Conservation (phyloP, 2,329 filamentous ascomycete genomes). For the Hypoxylon sp. region DNA sequence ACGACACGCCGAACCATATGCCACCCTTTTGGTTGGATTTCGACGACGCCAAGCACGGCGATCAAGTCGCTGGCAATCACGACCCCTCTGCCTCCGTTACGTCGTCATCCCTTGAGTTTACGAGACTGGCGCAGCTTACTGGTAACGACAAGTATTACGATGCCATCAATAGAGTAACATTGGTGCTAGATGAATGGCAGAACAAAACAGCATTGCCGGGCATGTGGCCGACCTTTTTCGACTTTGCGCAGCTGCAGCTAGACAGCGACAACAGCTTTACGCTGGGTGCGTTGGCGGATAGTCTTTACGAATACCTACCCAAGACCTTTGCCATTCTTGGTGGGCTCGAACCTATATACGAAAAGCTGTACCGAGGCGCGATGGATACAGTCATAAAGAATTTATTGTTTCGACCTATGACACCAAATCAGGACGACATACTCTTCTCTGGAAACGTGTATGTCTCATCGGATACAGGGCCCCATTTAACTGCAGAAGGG, state of each 20-base stretch:
- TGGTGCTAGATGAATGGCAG: slow-evolving; percentile 78
- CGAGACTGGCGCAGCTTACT: slow-evolving; percentile 77
- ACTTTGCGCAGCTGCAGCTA: slow-evolving; percentile 68
- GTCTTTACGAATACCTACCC: slow-evolving; percentile 72
- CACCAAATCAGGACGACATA: slow-evolving; percentile 72
- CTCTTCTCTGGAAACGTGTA: slow-evolving; percentile 68
- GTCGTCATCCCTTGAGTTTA: slow-evolving; percentile 79
- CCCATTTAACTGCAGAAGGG: slow-evolving; percentile 54
- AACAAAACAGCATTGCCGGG: slow-evolving; percentile 79
- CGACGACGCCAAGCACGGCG: slow-evolving; percentile 55
- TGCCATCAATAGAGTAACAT: slow-evolving; percentile 80
- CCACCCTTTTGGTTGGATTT: slow-evolving; percentile 72
- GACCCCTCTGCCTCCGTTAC: slow-evolving; percentile 63
- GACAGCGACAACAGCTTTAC: slow-evolving; percentile 61
- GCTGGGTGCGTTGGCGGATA: slow-evolving; percentile 69
- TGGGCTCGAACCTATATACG: slow-evolving; percentile 73
- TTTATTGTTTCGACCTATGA: slow-evolving; percentile 79
- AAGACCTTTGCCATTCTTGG: slow-evolving; percentile 77
- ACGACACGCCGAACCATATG: slow-evolving; percentile 66
- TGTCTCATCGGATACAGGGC: slow-evolving; percentile 47
- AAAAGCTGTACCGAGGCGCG: slow-evolving; percentile 73
- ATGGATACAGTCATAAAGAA: slow-evolving; percentile 73
- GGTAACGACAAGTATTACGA: slow-evolving; percentile 80
- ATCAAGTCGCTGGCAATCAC: slow-evolving; percentile 55
- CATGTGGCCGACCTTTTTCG: slow-evolving; percentile 79